phyloP scores from a whole-genome alignment of 2,329 filamentous ascomycete species.

The Cercospora zeae-maydis region DNA sequence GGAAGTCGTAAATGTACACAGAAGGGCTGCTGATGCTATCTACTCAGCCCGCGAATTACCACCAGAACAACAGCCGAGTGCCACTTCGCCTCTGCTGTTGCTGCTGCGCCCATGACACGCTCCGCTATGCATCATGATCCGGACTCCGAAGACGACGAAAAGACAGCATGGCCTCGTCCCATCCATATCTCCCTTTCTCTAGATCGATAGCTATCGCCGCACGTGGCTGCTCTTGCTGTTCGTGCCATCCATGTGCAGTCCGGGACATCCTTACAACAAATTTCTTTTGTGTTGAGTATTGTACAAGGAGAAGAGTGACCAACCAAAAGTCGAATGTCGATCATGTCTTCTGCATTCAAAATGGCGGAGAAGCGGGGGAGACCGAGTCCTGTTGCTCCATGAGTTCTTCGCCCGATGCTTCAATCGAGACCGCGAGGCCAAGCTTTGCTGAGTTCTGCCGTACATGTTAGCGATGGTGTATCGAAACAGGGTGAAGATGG shows the following conservation, averaged over 20 bases:
- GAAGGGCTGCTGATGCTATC: conserved; percentile 7
- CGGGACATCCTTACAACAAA: conserved; percentile 1
- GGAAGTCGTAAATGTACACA: conserved; percentile 14
- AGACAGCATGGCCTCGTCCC: neutral
- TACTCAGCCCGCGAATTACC: conserved; percentile 4
- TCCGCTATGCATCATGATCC: conserved; percentile 10
- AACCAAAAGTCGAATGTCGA: neutral
- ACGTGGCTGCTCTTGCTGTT: conserved; percentile 10
- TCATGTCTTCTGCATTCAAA: conserved; percentile 25
- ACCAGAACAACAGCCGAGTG: neutral
- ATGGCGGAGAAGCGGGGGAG: conserved; percentile 44
- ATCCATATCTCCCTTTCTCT: neutral
- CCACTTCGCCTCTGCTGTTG: neutral
- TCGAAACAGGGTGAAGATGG: neutral
- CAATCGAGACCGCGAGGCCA: conserved; percentile 87
- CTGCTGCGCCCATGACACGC: neutral
- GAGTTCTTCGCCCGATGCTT: conserved; percentile 77
- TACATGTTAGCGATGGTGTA: neutral
- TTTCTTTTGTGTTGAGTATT: conserved; percentile 17
- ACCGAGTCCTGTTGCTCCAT: conserved; percentile 69
- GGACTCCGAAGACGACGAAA: neutral
- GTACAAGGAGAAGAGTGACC: conserved; percentile 27
- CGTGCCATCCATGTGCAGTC: conserved; percentile 8
- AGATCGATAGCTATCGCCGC: conserved; percentile 3
- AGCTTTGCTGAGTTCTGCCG: conserved; percentile 87